A percentile compares a stretch with the other conserved stretches of the same genome.
Evolutionary conservation across 768 basidiomycete genomes (phyloP).

Genomic region (Melanogaster broomeanus): DNA sequence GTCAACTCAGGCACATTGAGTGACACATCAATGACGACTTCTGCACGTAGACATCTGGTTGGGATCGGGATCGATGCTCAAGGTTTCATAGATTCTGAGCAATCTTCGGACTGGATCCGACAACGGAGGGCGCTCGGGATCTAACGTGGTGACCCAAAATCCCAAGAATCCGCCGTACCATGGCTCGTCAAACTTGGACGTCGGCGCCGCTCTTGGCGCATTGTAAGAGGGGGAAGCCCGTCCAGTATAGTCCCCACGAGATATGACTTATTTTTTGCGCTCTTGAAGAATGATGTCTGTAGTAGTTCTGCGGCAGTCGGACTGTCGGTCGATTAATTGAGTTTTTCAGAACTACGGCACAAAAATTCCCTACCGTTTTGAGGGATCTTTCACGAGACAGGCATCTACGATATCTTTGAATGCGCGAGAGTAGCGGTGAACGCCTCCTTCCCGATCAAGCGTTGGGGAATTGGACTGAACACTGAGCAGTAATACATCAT

Average conservation of each 20-base stretch:
- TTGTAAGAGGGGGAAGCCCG: conserved; percentile 70
- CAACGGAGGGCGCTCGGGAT: conserved; percentile 29
- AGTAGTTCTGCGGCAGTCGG: conserved; percentile 81
- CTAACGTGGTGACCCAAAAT: conserved; percentile 58
- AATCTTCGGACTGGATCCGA: conserved; percentile 4
- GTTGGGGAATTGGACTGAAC: conserved; percentile 79
- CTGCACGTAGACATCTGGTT: conserved; percentile 2
- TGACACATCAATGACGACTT: neutral
- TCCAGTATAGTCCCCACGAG: conserved; percentile 76
- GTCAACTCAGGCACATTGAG: neutral
- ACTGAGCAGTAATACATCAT: conserved; percentile 33
- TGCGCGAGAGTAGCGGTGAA: conserved; percentile 72
- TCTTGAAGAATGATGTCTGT: conserved; percentile 75
- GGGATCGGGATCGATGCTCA: conserved; percentile 6
- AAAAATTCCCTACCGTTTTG: conserved; percentile 52
- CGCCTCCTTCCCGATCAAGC: conserved; percentile 70
- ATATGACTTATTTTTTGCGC: conserved; percentile 75
- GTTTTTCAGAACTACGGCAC: neutral
- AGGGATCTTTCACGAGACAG: conserved; percentile 85
- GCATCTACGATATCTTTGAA: conserved; percentile 84
- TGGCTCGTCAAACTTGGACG: conserved; percentile 38
- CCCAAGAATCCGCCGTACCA: conserved; percentile 77
- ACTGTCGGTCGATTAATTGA: conserved; percentile 36
- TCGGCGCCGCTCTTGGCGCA: conserved; percentile 69
- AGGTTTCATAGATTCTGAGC: conserved; percentile 1